phyloP scores from a whole-genome alignment of 2,329 filamentous ascomycete species.

The Botryotinia globosa region DNA sequence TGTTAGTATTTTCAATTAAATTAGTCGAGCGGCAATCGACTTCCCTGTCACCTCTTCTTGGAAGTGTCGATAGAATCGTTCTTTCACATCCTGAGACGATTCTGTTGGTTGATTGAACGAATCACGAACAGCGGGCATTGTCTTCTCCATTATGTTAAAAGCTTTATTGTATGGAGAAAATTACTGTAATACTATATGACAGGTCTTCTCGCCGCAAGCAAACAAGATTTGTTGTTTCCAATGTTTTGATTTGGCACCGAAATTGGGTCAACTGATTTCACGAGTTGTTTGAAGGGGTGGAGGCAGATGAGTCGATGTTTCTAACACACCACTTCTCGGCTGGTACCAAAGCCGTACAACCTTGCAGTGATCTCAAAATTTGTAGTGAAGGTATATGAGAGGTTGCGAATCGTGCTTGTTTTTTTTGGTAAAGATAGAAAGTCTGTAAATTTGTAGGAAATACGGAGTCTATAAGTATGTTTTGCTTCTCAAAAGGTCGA shows the following conservation, averaged over 20 bases:
- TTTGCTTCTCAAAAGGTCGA: not conserved
- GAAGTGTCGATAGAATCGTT: constrained; percentile 83
- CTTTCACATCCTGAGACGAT: constrained; percentile 53
- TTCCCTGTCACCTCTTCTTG: constrained; percentile 70
- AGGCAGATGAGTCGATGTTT: constrained; percentile 2
- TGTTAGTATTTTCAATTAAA: constrained; percentile 1
- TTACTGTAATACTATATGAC: not conserved
- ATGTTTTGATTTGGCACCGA: not conserved
- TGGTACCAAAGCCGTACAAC: not conserved
- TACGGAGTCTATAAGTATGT: not conserved
- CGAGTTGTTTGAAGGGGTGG: not conserved
- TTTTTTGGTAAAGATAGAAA: not conserved
- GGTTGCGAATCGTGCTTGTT: not conserved
- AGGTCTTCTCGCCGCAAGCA: not conserved
- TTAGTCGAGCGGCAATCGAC: constrained; percentile 31
- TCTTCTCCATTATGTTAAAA: constrained; percentile 3
- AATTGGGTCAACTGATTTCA: not conserved
- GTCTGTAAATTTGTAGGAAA: not conserved
- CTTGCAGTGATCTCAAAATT: not conserved
- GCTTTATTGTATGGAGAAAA: not conserved
- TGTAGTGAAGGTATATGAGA: not conserved
- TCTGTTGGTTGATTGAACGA: constrained; percentile 27
- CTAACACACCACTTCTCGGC: constrained; percentile 10
- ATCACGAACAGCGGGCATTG: constrained; percentile 10
- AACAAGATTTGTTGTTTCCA: not conserved